A percentile compares a stretch with the other conserved stretches of the same genome.
Conservation (phyloP, 352 stramenopile genomes). For the Paralagenidium karlingii region DNA sequence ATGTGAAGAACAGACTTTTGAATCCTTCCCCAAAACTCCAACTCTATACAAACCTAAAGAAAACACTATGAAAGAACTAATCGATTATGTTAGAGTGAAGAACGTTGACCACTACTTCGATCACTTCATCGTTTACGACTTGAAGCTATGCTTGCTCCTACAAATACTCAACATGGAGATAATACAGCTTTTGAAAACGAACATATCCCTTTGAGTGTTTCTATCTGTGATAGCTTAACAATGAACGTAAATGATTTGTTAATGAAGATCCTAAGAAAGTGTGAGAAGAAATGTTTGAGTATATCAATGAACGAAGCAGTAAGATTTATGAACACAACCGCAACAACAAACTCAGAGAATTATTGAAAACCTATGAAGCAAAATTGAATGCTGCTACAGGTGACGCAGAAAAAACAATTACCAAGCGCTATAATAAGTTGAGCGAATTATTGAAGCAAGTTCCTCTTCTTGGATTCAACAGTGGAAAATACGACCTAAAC, state of each 20-base stretch:
- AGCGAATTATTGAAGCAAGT: no score
- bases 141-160: slow-evolving; percentile 9
- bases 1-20: slow-evolving; percentile 4
- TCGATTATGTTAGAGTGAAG: background rate
- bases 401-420: no score
- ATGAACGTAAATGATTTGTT: slow-evolving; percentile 7
- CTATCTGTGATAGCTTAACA: slow-evolving; percentile 5
- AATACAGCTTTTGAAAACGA: slow-evolving; percentile 7
- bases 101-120: slow-evolving; percentile 2
- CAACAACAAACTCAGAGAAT: no score
- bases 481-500: no score
- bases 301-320: no score
- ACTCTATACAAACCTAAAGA: slow-evolving; percentile 4
- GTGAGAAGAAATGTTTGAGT: slow-evolving; percentile 7
- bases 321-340: no score
- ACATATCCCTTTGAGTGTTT: slow-evolving; percentile 6
- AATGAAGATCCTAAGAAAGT: slow-evolving; percentile 5
- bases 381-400: no score
- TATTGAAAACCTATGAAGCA: no score
- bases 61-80: slow-evolving; percentile 4
- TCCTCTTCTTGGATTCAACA: no score
- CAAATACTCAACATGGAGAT: no score
- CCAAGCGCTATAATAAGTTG: no score
- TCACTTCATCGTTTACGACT: slow-evolving; percentile 13
- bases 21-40: slow-evolving; percentile 3